These are phyloP conservation scores for Lactarius evosmus DNA, from an alignment of 768 basidiomycete species.

Conservation along the genomic window DNA sequence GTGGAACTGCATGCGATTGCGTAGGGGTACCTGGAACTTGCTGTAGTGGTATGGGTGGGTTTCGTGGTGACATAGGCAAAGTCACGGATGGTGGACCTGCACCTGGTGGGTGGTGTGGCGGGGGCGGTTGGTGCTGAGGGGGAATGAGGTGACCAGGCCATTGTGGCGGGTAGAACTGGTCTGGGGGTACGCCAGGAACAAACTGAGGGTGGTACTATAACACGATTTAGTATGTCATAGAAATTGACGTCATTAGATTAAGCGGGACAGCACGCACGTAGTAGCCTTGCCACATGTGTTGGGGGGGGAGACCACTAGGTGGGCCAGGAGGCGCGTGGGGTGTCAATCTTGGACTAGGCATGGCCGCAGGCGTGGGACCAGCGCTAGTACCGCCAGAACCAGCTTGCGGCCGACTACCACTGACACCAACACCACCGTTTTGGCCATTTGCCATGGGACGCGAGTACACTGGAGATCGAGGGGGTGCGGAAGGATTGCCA, in stretches of 20 bases:
- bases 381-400: conserved; percentile 40
- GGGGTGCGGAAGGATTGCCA: conserved; percentile 31
- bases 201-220: conserved; percentile 38
- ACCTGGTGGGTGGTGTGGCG: conserved; percentile 48
- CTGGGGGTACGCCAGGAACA: conserved; percentile 41
- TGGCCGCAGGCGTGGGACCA: conserved; percentile 44
- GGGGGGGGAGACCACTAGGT: conserved; percentile 46
- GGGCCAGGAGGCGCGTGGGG: conserved; percentile 56
- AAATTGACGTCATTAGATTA: conserved; percentile 16
- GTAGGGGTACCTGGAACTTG: conserved; percentile 64
- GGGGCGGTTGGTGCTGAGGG: conserved; percentile 38
- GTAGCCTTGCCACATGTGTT: conserved; percentile 45
- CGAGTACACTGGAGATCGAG: conserved; percentile 65
- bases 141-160: conserved; percentile 34
- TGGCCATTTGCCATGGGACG: conserved; percentile 56
- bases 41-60: conserved; percentile 49
- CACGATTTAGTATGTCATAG: conserved; percentile 28
- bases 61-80: conserved; percentile 71
- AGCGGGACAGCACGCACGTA: conserved; percentile 46
- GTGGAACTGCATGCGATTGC: conserved; percentile 53
- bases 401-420: conserved; percentile 41
- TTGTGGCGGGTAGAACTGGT: conserved; percentile 41
- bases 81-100: conserved; percentile 45
- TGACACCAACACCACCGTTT: conserved; percentile 39
- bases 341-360: conserved; percentile 66